Percentiles rank a stretch among this genome's conserved stretches.
Conservation (phyloP, 2,329 filamentous ascomycete species). For the Pyrenophora graminea region DNA sequence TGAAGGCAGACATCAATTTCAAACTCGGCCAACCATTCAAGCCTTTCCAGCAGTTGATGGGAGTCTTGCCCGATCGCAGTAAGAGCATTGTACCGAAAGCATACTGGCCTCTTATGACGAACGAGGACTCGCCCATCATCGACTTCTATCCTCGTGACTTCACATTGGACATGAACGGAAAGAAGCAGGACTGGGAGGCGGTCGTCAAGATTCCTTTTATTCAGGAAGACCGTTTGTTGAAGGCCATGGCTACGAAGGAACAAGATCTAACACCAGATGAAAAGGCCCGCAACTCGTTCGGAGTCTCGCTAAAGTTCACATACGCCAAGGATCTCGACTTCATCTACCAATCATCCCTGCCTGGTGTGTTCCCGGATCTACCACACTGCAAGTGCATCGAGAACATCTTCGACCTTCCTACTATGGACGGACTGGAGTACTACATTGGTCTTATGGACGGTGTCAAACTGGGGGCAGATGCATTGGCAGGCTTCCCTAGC, state of each 20-base stretch:
- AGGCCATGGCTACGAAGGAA: conserved; percentile 86
- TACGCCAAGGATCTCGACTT: conserved; percentile 79
- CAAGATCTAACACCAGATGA: conserved; percentile 76
- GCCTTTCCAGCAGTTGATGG: conserved; percentile 97
- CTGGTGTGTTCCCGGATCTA: conserved; percentile 88
- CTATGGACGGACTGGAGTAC: conserved; percentile 85
- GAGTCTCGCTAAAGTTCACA: conserved; percentile 89
- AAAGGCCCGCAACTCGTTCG: conserved; percentile 83
- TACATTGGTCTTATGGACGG: conserved; percentile 83
- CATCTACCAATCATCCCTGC: conserved; percentile 82
- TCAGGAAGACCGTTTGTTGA: conserved; percentile 81
- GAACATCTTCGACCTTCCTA: conserved; percentile 94
- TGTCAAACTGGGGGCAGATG: conserved; percentile 77
- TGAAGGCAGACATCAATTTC: conserved; percentile 88
- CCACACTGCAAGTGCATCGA: conserved; percentile 86
- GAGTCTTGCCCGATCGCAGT: conserved; percentile 93
- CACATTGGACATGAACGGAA: conserved; percentile 98
- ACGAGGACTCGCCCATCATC: conserved; percentile 85
- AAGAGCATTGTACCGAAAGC: conserved; percentile 90
- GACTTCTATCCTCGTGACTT: conserved; percentile 99
- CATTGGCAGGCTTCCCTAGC: conserved; percentile 92
- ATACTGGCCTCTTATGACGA: conserved; percentile 93
- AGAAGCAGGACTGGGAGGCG: conserved; percentile 99
- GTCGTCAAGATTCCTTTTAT: conserved; percentile 99
- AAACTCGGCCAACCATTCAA: conserved; percentile 91